These are phyloP conservation scores for Yamadazyma nakazawae DNA, from an alignment of 805 yeast species.

Conservation along the genomic window DNA sequence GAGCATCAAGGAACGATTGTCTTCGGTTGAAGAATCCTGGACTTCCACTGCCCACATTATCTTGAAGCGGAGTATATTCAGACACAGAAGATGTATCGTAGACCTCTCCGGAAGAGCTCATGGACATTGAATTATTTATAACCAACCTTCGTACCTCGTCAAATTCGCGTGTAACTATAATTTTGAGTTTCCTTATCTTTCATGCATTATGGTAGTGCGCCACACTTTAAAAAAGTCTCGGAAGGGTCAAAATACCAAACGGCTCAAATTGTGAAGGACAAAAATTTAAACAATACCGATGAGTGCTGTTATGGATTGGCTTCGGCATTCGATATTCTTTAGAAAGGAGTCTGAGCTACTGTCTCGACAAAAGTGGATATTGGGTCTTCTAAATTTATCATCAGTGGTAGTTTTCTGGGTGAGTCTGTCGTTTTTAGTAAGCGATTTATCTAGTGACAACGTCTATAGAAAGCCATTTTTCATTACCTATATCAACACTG, in stretches of 20 bases:
- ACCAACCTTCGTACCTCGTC: background rate
- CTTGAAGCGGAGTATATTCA: constrained; percentile 16
- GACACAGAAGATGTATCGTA: constrained; percentile 20
- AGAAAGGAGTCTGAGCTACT: constrained; percentile 10
- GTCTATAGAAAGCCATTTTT: constrained; percentile 85
- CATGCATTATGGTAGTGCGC: background rate
- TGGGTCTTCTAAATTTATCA: constrained; percentile 71
- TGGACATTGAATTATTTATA: background rate
- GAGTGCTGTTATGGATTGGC: background rate
- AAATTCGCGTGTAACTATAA: background rate
- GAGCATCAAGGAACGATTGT: constrained; percentile 27
- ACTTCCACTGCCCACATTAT: background rate
- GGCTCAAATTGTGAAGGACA: background rate
- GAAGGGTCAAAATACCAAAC: background rate
- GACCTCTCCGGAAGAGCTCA: background rate
- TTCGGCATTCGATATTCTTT: constrained; percentile 4
- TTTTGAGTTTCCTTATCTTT: background rate
- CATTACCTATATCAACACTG: constrained; percentile 88
- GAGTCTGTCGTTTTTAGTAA: constrained; percentile 78
- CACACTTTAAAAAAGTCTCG: constrained; percentile 2
- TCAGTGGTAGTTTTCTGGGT: constrained; percentile 90
- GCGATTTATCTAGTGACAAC: constrained; percentile 65
- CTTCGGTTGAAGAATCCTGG: constrained; percentile 10
- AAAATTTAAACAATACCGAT: background rate
- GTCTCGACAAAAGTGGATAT: constrained; percentile 54